phyloP scores from a whole-genome alignment of 768 basidiomycete species.

The Hericium coralloides region DNA sequence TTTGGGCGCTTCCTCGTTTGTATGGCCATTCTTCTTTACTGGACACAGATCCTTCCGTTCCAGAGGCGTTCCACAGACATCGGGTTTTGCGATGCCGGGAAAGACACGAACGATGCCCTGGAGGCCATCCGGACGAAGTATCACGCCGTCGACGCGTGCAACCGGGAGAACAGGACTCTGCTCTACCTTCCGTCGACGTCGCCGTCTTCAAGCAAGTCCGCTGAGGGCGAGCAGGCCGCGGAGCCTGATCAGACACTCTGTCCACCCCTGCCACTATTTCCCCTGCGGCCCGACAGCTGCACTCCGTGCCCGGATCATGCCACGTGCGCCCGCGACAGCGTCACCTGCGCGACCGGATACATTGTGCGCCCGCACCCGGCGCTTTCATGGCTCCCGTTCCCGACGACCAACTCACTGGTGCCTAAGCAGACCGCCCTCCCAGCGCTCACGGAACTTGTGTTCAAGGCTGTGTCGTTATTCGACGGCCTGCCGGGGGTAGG shows the following conservation, averaged over 20 bases:
- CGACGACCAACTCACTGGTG: slow-evolving; percentile 28
- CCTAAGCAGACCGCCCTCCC: slow-evolving; percentile 16
- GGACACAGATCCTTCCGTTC: slow-evolving; percentile 30
- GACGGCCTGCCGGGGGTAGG: slow-evolving; percentile 73
- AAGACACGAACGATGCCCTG: slow-evolving; percentile 47
- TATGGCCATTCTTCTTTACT: slow-evolving; percentile 26
- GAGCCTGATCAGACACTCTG: slow-evolving; percentile 26
- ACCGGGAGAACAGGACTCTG: slow-evolving; percentile 43
- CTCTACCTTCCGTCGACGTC: slow-evolving; percentile 25
- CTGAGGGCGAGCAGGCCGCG: slow-evolving; percentile 5
- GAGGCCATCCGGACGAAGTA: slow-evolving; percentile 37
- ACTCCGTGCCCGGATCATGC: slow-evolving; percentile 59
- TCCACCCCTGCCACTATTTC: slow-evolving; percentile 44
- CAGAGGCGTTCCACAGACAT: slow-evolving; percentile 62
- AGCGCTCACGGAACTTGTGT: slow-evolving; percentile 25
- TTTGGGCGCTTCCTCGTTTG: slow-evolving; percentile 33
- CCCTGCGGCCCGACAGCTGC: slow-evolving; percentile 53
- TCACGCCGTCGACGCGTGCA: slow-evolving; percentile 45
- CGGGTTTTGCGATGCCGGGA: slow-evolving; percentile 69
- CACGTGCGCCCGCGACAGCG: slow-evolving; percentile 43
- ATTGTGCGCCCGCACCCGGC: slow-evolving; percentile 49
- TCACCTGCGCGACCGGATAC: slow-evolving; percentile 63
- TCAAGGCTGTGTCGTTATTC: slow-evolving; percentile 14
- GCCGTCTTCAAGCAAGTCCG: slow-evolving; percentile 2
- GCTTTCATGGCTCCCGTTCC: slow-evolving; percentile 33